These are phyloP conservation scores for Hypoxylon lienhwacheense DNA, from an alignment of 495 filamentous ascomycete genomes.

Conservation along the genomic window DNA sequence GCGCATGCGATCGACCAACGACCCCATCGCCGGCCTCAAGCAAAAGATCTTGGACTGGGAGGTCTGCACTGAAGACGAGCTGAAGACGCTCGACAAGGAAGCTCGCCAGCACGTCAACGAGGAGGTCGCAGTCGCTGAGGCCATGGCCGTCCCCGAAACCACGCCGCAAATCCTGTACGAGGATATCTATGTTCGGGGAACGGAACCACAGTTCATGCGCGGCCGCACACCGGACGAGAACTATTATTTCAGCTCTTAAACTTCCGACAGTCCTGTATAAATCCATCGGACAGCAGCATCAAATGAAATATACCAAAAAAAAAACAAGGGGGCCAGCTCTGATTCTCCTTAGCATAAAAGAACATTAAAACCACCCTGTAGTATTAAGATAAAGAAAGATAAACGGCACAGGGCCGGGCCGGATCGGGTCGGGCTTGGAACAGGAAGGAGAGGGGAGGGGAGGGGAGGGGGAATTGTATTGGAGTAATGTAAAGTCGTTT, in stretches of 20 bases:
- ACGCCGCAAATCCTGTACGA: constrained; percentile 82
- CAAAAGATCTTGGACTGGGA: constrained; percentile 96
- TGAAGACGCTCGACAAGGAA: constrained; percentile 93
- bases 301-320: too few relatives aligned
- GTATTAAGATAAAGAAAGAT: constrained; percentile 37
- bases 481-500: too few relatives aligned
- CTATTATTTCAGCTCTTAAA: constrained; percentile 66
- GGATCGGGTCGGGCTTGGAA: constrained; percentile 25
- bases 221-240: constrained; percentile 91
- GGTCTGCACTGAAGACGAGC: constrained; percentile 90
- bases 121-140: constrained; percentile 88
- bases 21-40: constrained; percentile 97
- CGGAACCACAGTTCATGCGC: constrained; percentile 87
- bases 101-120: constrained; percentile 80
- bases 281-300: too few relatives aligned
- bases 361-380: constrained; percentile 24
- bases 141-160: constrained; percentile 75
- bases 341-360: constrained; percentile 1
- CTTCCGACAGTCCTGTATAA: too few relatives aligned
- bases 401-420: constrained; percentile 7
- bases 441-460: too few relatives aligned
- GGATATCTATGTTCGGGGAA: constrained; percentile 94
- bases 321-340: too few relatives aligned
- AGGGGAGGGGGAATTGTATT: too few relatives aligned
- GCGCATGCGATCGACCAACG: constrained; percentile 97